Conservation (phyloP, 495 filamentous ascomycete species). For the Aspergillus steynii region DNA sequence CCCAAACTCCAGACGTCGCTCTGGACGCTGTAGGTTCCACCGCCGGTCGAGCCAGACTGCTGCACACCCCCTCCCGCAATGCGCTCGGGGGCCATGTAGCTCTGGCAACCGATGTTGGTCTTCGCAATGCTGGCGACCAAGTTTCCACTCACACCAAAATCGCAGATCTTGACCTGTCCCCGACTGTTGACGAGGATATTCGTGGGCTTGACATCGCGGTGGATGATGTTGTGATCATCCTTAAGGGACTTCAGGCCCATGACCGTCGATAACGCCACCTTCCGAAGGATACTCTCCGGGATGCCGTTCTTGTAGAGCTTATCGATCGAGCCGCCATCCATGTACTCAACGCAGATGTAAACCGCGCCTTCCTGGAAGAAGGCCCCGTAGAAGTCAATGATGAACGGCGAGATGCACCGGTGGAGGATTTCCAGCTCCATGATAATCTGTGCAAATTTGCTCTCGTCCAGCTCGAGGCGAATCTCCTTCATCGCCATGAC, state of each 20-base stretch:
- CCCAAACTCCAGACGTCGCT: slow-evolving; percentile 98
- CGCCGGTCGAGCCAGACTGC: slow-evolving; percentile 66
- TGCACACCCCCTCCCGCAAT: slow-evolving; percentile 85
- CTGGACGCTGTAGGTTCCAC: slow-evolving; percentile 94
- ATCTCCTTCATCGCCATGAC: slow-evolving; percentile 99
- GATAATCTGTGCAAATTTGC: slow-evolving; percentile 94
- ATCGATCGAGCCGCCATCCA: slow-evolving; percentile 99
- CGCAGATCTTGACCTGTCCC: slow-evolving; percentile 96
- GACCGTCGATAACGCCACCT: slow-evolving; percentile 86
- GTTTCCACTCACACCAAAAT: slow-evolving; percentile 97
- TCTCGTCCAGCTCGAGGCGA: slow-evolving; percentile 92
- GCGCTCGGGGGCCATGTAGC: slow-evolving; percentile 98
- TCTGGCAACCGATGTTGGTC: slow-evolving; percentile 98
- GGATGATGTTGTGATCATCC: slow-evolving; percentile 99
- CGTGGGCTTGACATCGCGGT: slow-evolving; percentile 97
- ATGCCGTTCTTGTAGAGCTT: slow-evolving; percentile 94
- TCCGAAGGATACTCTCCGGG: slow-evolving; percentile 83
- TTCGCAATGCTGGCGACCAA: slow-evolving; percentile 96
- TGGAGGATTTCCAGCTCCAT: slow-evolving; percentile 98
- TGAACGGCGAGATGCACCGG: slow-evolving; percentile 90
- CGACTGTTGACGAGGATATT: slow-evolving; percentile 91
- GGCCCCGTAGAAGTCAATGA: slow-evolving; percentile 97
- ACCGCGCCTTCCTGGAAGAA: slow-evolving; percentile 99
- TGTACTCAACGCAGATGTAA: slow-evolving; percentile 99
- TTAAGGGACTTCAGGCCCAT: slow-evolving; percentile 92